These are phyloP conservation scores for Didymella segeticola DNA, from an alignment of 2,329 filamentous ascomycete genomes.

Conservation along the genomic window DNA sequence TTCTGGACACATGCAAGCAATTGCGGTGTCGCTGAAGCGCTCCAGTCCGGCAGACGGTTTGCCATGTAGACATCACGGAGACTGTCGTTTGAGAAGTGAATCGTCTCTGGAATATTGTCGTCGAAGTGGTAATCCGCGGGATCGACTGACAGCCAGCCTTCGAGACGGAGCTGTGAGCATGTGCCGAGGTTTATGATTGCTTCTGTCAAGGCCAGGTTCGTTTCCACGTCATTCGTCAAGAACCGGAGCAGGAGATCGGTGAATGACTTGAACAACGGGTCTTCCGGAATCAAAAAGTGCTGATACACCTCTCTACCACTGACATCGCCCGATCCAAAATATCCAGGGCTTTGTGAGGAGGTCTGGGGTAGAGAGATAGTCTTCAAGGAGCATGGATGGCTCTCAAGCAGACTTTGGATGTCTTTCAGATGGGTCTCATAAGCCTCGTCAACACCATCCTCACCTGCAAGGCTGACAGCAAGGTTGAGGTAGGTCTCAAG, in stretches of 20 bases:
- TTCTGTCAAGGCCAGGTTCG: slow-evolving; percentile 87
- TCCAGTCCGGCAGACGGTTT: slow-evolving; percentile 47
- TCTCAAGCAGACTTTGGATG: slow-evolving; percentile 71
- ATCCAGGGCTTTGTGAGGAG: slow-evolving; percentile 58
- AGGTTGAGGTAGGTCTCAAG: slow-evolving; percentile 74
- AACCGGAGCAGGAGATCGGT: slow-evolving; percentile 74
- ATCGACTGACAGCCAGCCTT: slow-evolving; percentile 86
- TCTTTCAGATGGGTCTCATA: slow-evolving; percentile 78
- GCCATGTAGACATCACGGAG: slow-evolving; percentile 45
- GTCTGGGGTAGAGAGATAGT: slow-evolving; percentile 70
- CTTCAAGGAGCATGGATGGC: slow-evolving; percentile 74
- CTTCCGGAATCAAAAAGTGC: slow-evolving; percentile 67
- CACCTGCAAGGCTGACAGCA: slow-evolving; percentile 71
- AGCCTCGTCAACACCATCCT: slow-evolving; percentile 73
- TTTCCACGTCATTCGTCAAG: slow-evolving; percentile 88
- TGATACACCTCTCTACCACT: slow-evolving; percentile 67
- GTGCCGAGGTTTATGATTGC: slow-evolving; percentile 80
- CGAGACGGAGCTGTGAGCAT: slow-evolving; percentile 83
- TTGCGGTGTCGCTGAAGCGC: slow-evolving; percentile 45
- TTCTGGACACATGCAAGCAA: slow-evolving; percentile 52
- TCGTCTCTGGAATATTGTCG: slow-evolving; percentile 28
- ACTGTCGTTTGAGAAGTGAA: slow-evolving; percentile 37
- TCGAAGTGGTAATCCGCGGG: slow-evolving; percentile 57
- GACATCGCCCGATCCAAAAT: slow-evolving; percentile 57
- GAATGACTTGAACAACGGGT: slow-evolving; percentile 61